Conservation (phyloP, 176 grass and related monocot species). For the Bolboschoenus planiculmis region DNA sequence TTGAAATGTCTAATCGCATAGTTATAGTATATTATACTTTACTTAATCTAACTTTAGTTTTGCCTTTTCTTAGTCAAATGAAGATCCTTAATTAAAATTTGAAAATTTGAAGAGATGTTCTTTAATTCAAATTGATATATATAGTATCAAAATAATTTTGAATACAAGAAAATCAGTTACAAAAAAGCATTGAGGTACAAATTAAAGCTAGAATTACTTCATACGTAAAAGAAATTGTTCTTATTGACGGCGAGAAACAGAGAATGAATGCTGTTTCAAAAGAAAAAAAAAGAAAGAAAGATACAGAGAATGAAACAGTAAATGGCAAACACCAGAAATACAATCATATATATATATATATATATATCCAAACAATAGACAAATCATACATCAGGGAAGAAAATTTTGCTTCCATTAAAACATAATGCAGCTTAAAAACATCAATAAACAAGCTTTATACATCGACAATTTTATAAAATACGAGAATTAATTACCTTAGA, state of each 20-base stretch:
- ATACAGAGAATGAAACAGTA: not conserved
- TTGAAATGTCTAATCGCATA: slow-evolving; percentile 13
- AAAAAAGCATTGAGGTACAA: not conserved
- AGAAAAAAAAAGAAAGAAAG: not conserved
- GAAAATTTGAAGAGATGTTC: not conserved
- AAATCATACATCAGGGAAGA: not conserved
- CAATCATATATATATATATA: not conserved
- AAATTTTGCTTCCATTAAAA: not conserved
- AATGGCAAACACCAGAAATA: not conserved
- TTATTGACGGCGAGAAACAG: too few species aligned
- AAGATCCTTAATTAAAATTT: not conserved
- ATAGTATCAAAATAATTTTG: not conserved
- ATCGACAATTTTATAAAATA: not conserved
- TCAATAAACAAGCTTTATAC: not conserved
- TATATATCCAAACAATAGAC: not conserved
- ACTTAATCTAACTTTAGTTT: not conserved
- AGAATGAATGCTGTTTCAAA: too few species aligned
- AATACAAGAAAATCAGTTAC: not conserved
- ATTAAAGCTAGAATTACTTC: not conserved
- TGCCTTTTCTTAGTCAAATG: slow-evolving; percentile 7
- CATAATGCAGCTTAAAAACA: not conserved
- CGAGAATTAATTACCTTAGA: not conserved
- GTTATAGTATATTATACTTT: not conserved
- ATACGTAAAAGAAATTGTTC: not conserved
- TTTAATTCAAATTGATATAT: not conserved